Percentiles rank a stretch among this genome's conserved stretches.
Conservation (phyloP, 192 early-diverging fungal species). For the Diversispora epigaea region DNA sequence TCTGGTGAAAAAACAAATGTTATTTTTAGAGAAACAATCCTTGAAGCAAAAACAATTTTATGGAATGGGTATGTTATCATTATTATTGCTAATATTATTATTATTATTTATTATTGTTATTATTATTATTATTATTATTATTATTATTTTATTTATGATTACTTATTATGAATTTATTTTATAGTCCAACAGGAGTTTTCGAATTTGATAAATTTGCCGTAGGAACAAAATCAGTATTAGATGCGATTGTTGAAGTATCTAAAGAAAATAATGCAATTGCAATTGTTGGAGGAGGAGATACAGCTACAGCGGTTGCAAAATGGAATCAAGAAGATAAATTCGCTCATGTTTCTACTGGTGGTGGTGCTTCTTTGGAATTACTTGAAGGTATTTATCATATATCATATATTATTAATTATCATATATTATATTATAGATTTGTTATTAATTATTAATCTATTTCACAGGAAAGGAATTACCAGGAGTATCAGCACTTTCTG, state of each 20-base stretch:
- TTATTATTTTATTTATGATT: neutral
- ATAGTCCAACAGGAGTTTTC: conserved; percentile 87
- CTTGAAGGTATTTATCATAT: conserved; percentile 74
- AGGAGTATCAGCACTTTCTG: conserved; percentile 69
- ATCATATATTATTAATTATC: neutral
- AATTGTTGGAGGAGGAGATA: conserved; percentile 97
- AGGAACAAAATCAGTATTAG: conserved; percentile 82
- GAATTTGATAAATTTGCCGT: conserved; percentile 91
- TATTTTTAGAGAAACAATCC: conserved; percentile 66
- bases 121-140: neutral
- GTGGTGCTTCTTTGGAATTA: conserved; percentile 94
- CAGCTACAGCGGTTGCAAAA: conserved; percentile 94
- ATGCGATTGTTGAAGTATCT: conserved; percentile 76
- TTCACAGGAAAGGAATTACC: conserved; percentile 49
- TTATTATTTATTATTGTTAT: neutral
- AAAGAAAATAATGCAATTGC: conserved; percentile 82
- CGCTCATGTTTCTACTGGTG: conserved; percentile 93
- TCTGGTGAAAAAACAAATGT: conserved; percentile 79
- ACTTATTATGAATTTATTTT: neutral
- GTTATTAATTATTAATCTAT: neutral
- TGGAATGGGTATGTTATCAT: conserved; percentile 77
- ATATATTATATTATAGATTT: neutral
- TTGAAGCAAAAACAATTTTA: conserved; percentile 86
- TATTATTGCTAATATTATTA: neutral
- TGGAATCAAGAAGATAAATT: conserved; percentile 81